Base-by-base conservation (phyloP, 306 rosid genomes). In the Fragaria iinumae region DNA sequence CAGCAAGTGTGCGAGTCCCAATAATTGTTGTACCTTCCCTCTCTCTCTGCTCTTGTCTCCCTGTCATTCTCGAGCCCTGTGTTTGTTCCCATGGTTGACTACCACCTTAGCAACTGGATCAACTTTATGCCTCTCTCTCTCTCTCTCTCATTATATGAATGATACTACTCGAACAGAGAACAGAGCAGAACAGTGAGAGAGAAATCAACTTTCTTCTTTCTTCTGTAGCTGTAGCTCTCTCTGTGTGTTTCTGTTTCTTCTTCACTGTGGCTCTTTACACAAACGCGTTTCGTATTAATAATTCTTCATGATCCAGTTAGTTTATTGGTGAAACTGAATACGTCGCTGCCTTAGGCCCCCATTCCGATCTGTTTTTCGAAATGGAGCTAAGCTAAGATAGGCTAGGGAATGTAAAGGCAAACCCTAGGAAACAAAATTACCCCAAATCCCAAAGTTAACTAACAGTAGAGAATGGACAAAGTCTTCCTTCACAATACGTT, bases 1-100 rank as follows among this genome's bases (percentile, higher is more conserved):
- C 45, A 43, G 72, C 43, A 66, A 75, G 36, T 72, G 84, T 84
- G 77, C 67, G 90, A 87, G 84, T 90, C 84, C 90, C 90, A 81
- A 84, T 81, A 87, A 82, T 75, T 62, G 48, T 62, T 75, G 78
- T 44, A 43, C 77, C 69, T 79, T 73, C 50, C 49, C 27, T 27
- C 27, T 76, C 73, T 23, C 62, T 66, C 70, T 66, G 52, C 34
- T 71, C 71, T 68, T 76, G 49, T 77, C 70, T 78, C 73, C 13
- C 53, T 72, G 86, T 76, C 80, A 76, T 88, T 83, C 96, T 90
- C 96, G 93, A 90, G 96, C 96, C 96, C 84, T 85, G 93, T 80
- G 92, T 80, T 49, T 85, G 93, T 90, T 87, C 93, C 91, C 89
- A 76, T 75, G 79, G 88, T 88, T 90, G 85, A 90, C 95, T 87